phyloP scores from a whole-genome alignment of 2,329 filamentous ascomycete genomes.

The Bipolaris oryzae region DNA sequence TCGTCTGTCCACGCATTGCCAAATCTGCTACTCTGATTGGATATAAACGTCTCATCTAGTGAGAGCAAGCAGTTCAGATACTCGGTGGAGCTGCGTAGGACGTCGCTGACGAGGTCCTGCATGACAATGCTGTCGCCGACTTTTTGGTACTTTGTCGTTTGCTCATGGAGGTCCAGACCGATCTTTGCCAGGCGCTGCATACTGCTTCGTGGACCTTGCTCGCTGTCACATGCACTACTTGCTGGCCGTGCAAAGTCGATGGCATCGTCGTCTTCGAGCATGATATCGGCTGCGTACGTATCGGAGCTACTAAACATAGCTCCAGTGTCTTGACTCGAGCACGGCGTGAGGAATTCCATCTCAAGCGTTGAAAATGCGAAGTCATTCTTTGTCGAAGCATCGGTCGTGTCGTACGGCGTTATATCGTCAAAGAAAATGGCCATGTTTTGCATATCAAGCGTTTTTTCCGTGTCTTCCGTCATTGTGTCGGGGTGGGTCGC shows the following conservation, averaged over 20 bases:
- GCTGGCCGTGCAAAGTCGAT: neutral
- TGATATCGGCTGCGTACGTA: neutral
- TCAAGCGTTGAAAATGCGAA: neutral
- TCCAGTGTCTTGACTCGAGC: neutral
- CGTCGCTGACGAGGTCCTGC: neutral
- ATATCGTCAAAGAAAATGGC: neutral
- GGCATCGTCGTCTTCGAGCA: neutral
- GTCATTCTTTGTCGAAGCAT: neutral
- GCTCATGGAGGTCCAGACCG: slow-evolving; percentile 1
- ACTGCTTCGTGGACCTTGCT: neutral
- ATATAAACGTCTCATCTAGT: neutral
- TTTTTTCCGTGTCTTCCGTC: neutral
- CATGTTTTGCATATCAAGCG: neutral
- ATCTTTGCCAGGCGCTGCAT: slow-evolving; percentile 3
- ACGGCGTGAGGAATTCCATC: neutral
- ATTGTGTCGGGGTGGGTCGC: neutral
- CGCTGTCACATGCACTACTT: neutral
- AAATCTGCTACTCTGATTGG: neutral
- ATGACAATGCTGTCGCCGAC: neutral
- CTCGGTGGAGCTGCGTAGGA: neutral
- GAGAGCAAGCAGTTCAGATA: neutral
- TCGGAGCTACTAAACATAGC: neutral
- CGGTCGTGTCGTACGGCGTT: neutral
- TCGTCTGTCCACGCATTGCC: neutral
- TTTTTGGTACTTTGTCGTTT: neutral